These are phyloP conservation scores for Talaromyces stipitatus DNA, from an alignment of 495 filamentous ascomycete genomes.

Conservation along the genomic window DNA sequence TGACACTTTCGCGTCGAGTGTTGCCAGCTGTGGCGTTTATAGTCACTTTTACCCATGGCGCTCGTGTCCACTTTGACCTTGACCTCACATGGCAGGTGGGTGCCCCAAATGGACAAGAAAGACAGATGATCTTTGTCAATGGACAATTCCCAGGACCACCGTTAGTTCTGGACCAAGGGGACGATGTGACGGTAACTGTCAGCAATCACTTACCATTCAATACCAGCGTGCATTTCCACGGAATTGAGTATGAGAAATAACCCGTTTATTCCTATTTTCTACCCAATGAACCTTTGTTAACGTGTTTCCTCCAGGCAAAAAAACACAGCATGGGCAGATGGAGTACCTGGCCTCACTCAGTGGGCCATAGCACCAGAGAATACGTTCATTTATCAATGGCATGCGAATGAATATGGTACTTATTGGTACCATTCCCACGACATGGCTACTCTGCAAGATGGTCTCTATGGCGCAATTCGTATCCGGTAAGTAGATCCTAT, in stretches of 20 bases:
- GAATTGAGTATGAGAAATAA: slow-evolving; percentile 8
- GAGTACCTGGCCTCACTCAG: slow-evolving; percentile 42
- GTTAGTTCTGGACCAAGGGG: slow-evolving; percentile 48
- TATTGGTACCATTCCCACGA: slow-evolving; percentile 46
- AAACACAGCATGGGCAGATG: slow-evolving; percentile 40
- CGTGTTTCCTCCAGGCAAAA: slow-evolving; percentile 13
- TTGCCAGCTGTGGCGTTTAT: not conserved
- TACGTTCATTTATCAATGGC: slow-evolving; percentile 36
- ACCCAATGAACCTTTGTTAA: not conserved
- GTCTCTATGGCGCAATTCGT: slow-evolving; percentile 42
- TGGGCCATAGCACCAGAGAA: slow-evolving; percentile 34
- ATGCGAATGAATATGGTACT: slow-evolving; percentile 5
- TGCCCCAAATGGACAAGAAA: slow-evolving; percentile 27
- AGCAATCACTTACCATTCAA: slow-evolving; percentile 25
- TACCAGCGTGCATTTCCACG: slow-evolving; percentile 37
- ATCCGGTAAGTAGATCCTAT: slow-evolving; percentile 13
- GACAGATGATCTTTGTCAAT: slow-evolving; percentile 47
- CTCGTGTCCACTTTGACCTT: slow-evolving; percentile 22
- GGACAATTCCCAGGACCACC: slow-evolving; percentile 47
- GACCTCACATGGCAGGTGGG: slow-evolving; percentile 30
- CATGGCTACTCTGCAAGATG: slow-evolving; percentile 40
- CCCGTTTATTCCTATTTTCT: not conserved
- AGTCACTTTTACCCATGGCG: not conserved
- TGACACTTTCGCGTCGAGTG: not conserved
- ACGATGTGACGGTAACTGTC: slow-evolving; percentile 39